Base-by-base conservation (phyloP, 805 yeast genomes). In the Lipomyces mesembrius region DNA sequence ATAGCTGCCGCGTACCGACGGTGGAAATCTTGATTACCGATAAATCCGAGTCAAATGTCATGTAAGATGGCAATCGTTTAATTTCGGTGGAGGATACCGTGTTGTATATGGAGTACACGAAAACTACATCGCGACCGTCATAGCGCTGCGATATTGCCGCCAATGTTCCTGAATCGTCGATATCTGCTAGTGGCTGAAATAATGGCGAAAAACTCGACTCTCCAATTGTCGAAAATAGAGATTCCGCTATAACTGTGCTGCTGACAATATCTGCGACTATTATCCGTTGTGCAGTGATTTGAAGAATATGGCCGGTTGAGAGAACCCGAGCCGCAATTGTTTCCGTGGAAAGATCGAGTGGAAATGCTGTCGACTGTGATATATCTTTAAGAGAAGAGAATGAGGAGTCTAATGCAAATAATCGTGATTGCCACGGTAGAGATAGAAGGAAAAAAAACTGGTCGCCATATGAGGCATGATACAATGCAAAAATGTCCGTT, bases 351-450 rank as follows among this genome's bases (percentile, higher is more conserved):
- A 61, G 34, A 12, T 58, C 65, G 6, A 64, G 52, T 22, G 56
- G 52, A 29, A 67, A 7, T 32, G 20, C 29, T 5, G 57, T 32
- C 1, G 27, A n/a, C 11, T 11, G 59, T 9, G 63, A n/a, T n/a
- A 12, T 14, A 22, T 61, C 65, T 39, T 34, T 52, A 25, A 61
- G 32, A 9, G 27, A 22, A 32, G 46, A 46, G 34, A 43, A 37
- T 17, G 29, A 34, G 2, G 49, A n/a, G 27, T 61, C 64, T 4
- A 57, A 9, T 2, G 20, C 51, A 2, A 61, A 29, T 7, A 64
- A 43, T 8, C 37, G n/a, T 3, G 64, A 54, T 27, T 62, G 57
- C 69, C 66, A 63, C 6, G 66, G 66, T 14, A 17, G 32, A 25
- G 34, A 39, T 5, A 58, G 27, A 14, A 65, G 32, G 49, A 65